Evolutionary conservation across 352 stramenopile species (phyloP).

Genomic region (Phytopythium oedochilum): DNA sequence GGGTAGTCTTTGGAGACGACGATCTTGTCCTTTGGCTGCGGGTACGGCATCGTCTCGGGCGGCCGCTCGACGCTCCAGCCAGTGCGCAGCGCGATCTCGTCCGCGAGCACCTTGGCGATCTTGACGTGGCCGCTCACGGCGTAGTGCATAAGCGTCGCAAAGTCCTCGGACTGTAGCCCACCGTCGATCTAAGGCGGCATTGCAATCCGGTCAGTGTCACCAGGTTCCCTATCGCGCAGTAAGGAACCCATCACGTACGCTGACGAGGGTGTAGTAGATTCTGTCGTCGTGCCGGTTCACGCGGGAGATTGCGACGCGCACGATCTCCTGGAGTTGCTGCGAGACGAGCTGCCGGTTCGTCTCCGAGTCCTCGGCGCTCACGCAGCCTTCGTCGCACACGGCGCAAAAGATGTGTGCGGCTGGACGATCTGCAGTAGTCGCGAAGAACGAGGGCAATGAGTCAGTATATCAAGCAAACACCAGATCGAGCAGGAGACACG

Average conservation of each 20-base stretch:
- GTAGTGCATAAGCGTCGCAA: slow-evolving; percentile 80
- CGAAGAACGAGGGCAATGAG: not conserved
- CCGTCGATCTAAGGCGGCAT: slow-evolving; percentile 42
- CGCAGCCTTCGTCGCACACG: slow-evolving; percentile 81
- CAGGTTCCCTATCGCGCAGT: not conserved
- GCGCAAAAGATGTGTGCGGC: slow-evolving; percentile 84
- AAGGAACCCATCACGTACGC: slow-evolving; percentile 24
- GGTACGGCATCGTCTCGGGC: slow-evolving; percentile 67
- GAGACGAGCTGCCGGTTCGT: slow-evolving; percentile 76
- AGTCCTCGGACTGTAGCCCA: slow-evolving; percentile 59
- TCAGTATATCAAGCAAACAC: not conserved
- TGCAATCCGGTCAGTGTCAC: not conserved
- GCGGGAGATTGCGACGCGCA: slow-evolving; percentile 80
- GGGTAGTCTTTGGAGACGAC: slow-evolving; percentile 54
- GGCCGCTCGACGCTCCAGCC: slow-evolving; percentile 54
- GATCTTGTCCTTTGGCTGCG: slow-evolving; percentile 75
- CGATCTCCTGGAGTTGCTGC: slow-evolving; percentile 79
- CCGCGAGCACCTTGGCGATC: slow-evolving; percentile 64
- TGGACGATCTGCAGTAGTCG: slow-evolving; percentile 41
- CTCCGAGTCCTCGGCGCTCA: slow-evolving; percentile 72
- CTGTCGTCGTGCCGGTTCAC: slow-evolving; percentile 72
- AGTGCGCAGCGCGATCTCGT: slow-evolving; percentile 66
- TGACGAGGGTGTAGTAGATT: slow-evolving; percentile 81
- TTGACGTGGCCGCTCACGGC: slow-evolving; percentile 81
- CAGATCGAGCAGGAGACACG: no score